Evolutionary conservation across 2,329 filamentous ascomycete genomes (phyloP).

Genomic region (Penicillium sp.): DNA sequence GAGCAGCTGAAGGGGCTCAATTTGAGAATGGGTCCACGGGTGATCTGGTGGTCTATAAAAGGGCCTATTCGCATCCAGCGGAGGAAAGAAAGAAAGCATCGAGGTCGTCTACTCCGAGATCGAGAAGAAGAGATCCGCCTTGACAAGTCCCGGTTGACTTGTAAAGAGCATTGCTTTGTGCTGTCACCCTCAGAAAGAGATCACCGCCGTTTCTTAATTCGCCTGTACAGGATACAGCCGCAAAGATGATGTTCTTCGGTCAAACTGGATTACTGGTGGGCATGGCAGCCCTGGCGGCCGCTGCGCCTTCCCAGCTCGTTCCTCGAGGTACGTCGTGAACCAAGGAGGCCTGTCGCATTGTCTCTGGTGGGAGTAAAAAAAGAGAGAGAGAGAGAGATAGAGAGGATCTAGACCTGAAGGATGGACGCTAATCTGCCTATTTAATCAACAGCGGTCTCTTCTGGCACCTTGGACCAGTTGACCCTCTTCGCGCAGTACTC

Average conservation of each 20-base stretch:
- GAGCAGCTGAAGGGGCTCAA: not conserved
- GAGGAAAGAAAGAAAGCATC: not conserved
- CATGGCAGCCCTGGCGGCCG: constrained; percentile 11
- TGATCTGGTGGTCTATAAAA: not conserved
- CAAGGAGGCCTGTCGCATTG: too few relatives aligned
- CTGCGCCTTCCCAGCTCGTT: constrained; percentile 17
- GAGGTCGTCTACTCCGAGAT: too few relatives aligned
- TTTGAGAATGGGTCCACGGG: too few relatives aligned
- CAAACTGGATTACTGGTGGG: constrained; percentile 9
- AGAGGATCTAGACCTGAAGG: not conserved
- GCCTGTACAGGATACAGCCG: not conserved
- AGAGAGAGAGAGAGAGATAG: not conserved
- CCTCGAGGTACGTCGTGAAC: constrained; percentile 18
- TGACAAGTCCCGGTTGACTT: constrained; percentile 1
- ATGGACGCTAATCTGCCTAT: not conserved
- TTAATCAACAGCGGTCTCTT: constrained; percentile 32
- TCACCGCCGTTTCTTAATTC: not conserved
- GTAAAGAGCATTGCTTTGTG: not conserved
- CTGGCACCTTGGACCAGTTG: constrained; percentile 38
- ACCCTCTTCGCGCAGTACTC: constrained; percentile 48
- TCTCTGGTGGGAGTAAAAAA: too few relatives aligned
- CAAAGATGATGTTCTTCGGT: constrained; percentile 5
- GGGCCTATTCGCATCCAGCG: not conserved
- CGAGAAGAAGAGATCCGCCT: not conserved
- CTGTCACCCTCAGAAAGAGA: not conserved